Conservation (phyloP, 164 flowering plant species). For the Vitis rotundifolia region DNA sequence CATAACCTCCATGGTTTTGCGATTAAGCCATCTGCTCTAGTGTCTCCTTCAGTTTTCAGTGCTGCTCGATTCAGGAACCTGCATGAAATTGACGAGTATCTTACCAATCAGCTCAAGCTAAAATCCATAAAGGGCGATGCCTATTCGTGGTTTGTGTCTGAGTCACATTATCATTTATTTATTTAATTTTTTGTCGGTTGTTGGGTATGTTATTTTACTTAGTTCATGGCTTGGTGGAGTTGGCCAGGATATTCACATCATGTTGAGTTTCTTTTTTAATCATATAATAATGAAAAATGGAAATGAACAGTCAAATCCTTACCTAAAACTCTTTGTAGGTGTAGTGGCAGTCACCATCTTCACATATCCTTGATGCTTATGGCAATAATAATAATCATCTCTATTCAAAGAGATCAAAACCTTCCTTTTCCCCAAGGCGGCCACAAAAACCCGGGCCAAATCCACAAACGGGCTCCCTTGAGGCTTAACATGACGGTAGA, state of each 20-base stretch:
- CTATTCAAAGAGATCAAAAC: slow-evolving; percentile 10
- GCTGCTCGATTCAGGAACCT: slow-evolving; percentile 69
- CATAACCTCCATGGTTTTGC: slow-evolving; percentile 57
- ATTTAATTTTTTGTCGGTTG: too few species aligned
- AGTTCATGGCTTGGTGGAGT: not conserved
- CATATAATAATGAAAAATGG: too few species aligned
- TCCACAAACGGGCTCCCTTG: slow-evolving; percentile 41
- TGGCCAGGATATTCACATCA: too few species aligned
- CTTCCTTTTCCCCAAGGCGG: slow-evolving; percentile 32
- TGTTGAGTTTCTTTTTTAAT: too few species aligned
- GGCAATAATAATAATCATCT: slow-evolving; percentile 30
- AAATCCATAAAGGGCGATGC: too few species aligned
- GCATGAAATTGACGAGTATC: slow-evolving; percentile 3
- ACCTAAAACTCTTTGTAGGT: slow-evolving; percentile 40
- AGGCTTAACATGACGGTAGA: slow-evolving; percentile 32
- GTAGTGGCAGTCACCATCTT: not conserved
- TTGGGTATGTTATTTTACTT: too few species aligned
- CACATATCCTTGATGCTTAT: not conserved
- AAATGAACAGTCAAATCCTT: not conserved
- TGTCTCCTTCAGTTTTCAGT: slow-evolving; percentile 35
- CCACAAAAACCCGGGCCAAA: slow-evolving; percentile 43
- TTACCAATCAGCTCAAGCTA: too few species aligned
- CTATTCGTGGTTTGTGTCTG: too few species aligned
- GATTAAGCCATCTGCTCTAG: slow-evolving; percentile 22
- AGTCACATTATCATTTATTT: too few species aligned